phyloP scores from a whole-genome alignment of 208 protist species.

The Entamoeba histolytica region DNA sequence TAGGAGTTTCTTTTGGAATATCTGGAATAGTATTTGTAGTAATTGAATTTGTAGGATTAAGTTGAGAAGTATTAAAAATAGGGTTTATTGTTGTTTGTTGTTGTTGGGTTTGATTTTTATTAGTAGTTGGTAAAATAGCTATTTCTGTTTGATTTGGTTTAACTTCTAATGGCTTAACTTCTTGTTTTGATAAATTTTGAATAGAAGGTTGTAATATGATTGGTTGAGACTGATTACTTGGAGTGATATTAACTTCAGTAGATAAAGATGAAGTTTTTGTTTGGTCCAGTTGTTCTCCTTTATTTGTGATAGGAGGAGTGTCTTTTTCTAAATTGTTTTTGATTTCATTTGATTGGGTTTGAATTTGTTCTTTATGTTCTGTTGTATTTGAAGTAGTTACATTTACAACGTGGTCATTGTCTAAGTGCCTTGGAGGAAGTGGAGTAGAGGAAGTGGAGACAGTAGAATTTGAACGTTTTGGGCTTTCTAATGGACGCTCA shows the following conservation, averaged over 20 bases:
- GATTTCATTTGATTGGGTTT: not conserved
- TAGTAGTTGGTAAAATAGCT: no score
- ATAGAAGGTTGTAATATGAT: no score
- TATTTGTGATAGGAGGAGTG: not conserved
- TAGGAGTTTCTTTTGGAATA: not conserved
- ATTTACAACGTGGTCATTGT: not conserved
- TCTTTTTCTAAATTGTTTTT: not conserved
- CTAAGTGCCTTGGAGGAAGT: not conserved
- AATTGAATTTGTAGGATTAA: not conserved
- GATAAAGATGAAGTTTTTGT: not conserved
- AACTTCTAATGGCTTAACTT: not conserved
- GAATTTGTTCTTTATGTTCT: not conserved
- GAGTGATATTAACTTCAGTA: not conserved
- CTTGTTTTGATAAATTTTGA: not conserved
- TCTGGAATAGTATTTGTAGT: not conserved
- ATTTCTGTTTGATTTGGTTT: not conserved
- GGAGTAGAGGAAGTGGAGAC: not conserved
- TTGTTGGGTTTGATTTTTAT: not conserved
- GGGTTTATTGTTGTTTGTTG: not conserved
- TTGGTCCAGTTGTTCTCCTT: not conserved
- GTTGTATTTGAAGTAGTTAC: not conserved
- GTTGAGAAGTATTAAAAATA: not conserved
- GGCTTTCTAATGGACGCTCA: not conserved
- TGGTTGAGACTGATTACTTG: not conserved
- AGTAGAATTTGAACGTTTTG: not conserved